phyloP scores from a whole-genome alignment of 2,329 filamentous ascomycete species.

The Hirsutella thompsonii region DNA sequence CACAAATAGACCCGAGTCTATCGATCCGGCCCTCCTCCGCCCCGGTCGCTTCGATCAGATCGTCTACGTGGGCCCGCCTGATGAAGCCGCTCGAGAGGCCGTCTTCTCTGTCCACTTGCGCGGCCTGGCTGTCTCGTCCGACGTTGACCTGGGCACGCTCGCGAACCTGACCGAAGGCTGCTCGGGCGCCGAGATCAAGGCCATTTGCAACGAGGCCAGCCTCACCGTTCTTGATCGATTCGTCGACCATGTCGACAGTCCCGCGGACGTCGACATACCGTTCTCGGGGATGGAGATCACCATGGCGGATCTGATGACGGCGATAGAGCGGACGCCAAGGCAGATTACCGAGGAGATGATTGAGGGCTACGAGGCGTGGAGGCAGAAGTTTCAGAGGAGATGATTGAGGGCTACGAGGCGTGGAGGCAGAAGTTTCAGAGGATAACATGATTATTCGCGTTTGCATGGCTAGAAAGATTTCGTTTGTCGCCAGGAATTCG shows the following conservation, averaged over 20 bases:
- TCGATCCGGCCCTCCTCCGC: slow-evolving; percentile 76
- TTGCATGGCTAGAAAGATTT: too few species aligned
- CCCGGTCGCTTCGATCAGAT: slow-evolving; percentile 76
- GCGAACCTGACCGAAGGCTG: slow-evolving; percentile 59
- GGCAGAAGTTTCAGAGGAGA: slow-evolving; percentile 25
- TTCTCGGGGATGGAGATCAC: slow-evolving; percentile 18
- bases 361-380: slow-evolving; percentile 44
- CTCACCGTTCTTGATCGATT: slow-evolving; percentile 26
- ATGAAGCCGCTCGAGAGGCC: slow-evolving; percentile 56
- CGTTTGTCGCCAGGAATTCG: too few species aligned
- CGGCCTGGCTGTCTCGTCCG: slow-evolving; percentile 43
- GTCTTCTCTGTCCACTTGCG: slow-evolving; percentile 60
- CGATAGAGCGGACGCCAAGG: slow-evolving; percentile 33
- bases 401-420: slow-evolving; percentile 44
- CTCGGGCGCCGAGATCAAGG: slow-evolving; percentile 70
- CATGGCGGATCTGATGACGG: slow-evolving; percentile 30
- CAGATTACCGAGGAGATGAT: slow-evolving; percentile 49
- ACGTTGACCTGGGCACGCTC: slow-evolving; percentile 53
- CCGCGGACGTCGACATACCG: background rate
- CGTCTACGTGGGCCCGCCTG: slow-evolving; percentile 76
- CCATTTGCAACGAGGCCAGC: slow-evolving; percentile 33
- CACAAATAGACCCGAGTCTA: slow-evolving; percentile 76
- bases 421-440: slow-evolving; percentile 33
- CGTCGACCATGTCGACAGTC: slow-evolving; percentile 15
- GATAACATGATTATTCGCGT: slow-evolving; percentile 1